Percentiles rank a stretch among this genome's conserved stretches.
Conservation (phyloP, 495 filamentous ascomycete genomes). For the Trypethelium eluteriae region DNA sequence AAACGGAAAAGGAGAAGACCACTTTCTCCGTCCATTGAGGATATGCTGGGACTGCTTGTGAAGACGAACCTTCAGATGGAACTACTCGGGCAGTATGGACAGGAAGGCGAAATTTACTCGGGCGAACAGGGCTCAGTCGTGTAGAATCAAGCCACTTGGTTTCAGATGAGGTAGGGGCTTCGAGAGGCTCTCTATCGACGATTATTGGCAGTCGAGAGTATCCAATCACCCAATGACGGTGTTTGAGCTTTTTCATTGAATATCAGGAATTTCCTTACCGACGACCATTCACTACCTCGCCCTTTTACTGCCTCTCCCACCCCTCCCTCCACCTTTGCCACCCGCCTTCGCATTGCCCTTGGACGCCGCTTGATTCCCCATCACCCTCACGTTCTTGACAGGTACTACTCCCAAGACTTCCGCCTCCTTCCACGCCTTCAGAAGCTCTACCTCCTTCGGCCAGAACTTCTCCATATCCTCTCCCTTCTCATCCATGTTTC, state of each 20-base stretch:
- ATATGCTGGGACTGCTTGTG: too few species aligned
- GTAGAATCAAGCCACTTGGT: too few species aligned
- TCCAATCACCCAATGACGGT: neutral
- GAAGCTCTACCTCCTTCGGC: slow-evolving; percentile 70
- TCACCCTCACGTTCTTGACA: slow-evolving; percentile 77
- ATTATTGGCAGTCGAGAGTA: too few species aligned
- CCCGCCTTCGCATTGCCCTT: slow-evolving; percentile 38
- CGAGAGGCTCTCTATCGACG: too few species aligned
- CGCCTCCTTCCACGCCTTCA: slow-evolving; percentile 69
- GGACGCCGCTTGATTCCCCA: slow-evolving; percentile 32
- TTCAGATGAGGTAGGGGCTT: too few species aligned
- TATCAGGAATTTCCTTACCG: slow-evolving; percentile 29
- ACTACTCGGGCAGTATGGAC: too few species aligned
- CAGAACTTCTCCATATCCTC: slow-evolving; percentile 68
- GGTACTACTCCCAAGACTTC: slow-evolving; percentile 77
- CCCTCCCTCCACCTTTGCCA: slow-evolving; percentile 39
- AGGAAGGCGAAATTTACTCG: too few species aligned
- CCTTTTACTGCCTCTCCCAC: slow-evolving; percentile 39
- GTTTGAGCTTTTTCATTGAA: neutral
- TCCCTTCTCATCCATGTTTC: slow-evolving; percentile 48
- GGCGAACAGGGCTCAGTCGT: too few species aligned
- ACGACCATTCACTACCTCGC: slow-evolving; percentile 6
- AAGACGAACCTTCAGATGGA: too few species aligned
- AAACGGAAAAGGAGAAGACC: neutral
- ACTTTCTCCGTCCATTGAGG: too few species aligned